Conservation (phyloP, 257 asterid genomes). For the Penstemon eatonii region DNA sequence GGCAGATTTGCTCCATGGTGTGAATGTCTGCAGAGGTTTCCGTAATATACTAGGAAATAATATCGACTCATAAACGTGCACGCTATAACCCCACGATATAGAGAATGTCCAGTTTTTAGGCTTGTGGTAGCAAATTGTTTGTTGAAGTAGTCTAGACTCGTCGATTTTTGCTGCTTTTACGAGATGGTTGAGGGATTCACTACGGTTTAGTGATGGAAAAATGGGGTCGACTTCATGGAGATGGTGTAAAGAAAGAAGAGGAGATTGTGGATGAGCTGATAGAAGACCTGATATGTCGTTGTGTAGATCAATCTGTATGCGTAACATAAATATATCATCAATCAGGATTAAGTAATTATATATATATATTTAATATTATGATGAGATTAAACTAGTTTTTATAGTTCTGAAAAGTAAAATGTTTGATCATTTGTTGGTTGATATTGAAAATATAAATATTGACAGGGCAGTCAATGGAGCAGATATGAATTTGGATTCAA, state of each 20-base stretch:
- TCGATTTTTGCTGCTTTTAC: constrained; percentile 32
- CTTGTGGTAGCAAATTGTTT: constrained; percentile 35
- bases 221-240: constrained; percentile 32
- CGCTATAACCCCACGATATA: constrained; percentile 40
- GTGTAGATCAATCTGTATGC: constrained; percentile 31
- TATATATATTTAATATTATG: background rate
- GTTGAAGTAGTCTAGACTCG: constrained; percentile 36
- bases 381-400: too few relatives aligned
- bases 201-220: constrained; percentile 28
- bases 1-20: constrained; percentile 31
- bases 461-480: too few relatives aligned
- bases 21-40: constrained; percentile 40
- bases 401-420: too few relatives aligned
- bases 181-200: constrained; percentile 28
- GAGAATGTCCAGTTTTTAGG: constrained; percentile 40
- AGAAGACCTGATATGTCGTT: constrained; percentile 38
- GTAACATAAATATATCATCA: background rate
- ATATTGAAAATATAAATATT: too few relatives aligned
- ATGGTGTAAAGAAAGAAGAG: constrained; percentile 43
- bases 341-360: background rate
- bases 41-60: constrained; percentile 34
- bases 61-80: constrained; percentile 34
- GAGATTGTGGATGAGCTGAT: constrained; percentile 34
- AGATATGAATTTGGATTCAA: too few relatives aligned
- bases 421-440: too few relatives aligned